These are phyloP conservation scores for Pseudofabraea citricarpa DNA, from an alignment of 2,329 filamentous ascomycete species.

Conservation along the genomic window DNA sequence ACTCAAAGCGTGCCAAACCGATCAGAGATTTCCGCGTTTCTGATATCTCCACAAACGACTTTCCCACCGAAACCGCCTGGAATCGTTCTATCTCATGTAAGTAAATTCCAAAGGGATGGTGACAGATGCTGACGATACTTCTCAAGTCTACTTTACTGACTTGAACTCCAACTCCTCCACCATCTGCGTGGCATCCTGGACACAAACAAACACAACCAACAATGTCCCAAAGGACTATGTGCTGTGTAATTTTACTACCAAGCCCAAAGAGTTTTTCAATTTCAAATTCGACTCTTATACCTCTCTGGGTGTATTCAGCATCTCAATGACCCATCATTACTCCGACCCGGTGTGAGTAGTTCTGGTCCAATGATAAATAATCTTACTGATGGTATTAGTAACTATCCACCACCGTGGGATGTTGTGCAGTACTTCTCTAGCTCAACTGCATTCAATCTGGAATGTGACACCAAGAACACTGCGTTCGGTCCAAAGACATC, in stretches of 20 bases:
- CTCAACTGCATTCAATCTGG: constrained; percentile 3
- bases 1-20: background rate
- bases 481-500: background rate
- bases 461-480: background rate
- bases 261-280: constrained; percentile 13
- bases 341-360: constrained; percentile 15
- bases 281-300: constrained; percentile 17
- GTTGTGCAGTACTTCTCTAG: constrained; percentile 14
- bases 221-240: constrained; percentile 13
- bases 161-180: constrained; percentile 23
- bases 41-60: constrained; percentile 7
- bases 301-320: constrained; percentile 10
- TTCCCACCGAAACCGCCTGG: background rate
- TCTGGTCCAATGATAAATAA: background rate
- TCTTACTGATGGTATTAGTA: constrained; percentile 8
- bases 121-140: background rate
- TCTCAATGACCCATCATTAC: constrained; percentile 19
- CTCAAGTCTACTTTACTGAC: constrained; percentile 22
- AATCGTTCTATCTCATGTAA: constrained; percentile 13
- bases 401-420: constrained; percentile 17
- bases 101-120: constrained; percentile 1
- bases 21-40: constrained; percentile 10
- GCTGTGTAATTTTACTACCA: constrained; percentile 7
- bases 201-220: constrained; percentile 8
- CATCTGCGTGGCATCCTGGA: constrained; percentile 19